Evolutionary conservation across 805 yeast species (phyloP).

Genomic region (Zygotorulaspora chibaensis): DNA sequence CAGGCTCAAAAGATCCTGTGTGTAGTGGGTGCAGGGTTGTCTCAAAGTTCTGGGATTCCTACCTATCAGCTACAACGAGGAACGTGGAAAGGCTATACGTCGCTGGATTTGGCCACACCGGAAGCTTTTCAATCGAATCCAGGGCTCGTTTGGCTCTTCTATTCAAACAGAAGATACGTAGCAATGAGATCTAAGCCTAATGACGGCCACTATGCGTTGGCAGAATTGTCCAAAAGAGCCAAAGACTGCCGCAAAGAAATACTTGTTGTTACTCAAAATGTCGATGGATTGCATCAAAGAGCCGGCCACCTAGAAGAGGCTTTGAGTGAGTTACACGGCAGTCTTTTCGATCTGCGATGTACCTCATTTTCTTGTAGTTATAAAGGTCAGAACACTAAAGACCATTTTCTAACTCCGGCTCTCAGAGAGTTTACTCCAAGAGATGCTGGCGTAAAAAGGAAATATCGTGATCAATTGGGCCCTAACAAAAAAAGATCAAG

Average conservation of each 20-base stretch:
- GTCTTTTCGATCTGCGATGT: constrained; percentile 66
- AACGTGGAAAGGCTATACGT: constrained; percentile 69
- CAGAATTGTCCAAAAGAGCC: constrained; percentile 49
- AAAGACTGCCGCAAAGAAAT: constrained; percentile 37
- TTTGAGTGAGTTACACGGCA: constrained; percentile 76
- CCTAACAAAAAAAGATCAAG: constrained; percentile 11
- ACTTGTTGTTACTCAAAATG: constrained; percentile 76
- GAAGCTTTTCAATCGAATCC: constrained; percentile 85
- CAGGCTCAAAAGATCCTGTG: constrained; percentile 51
- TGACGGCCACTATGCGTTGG: constrained; percentile 65
- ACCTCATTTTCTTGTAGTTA: constrained; percentile 71
- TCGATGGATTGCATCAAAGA: constrained; percentile 67
- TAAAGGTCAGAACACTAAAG: constrained; percentile 46
- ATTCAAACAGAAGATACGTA: constrained; percentile 59
- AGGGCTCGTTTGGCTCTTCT: constrained; percentile 86
- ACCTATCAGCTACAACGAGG: constrained; percentile 72
- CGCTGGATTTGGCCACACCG: constrained; percentile 85
- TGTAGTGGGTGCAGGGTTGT: constrained; percentile 78
- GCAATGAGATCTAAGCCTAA: constrained; percentile 72
- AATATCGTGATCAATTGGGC: constrained; percentile 8
- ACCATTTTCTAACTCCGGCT: constrained; percentile 57
- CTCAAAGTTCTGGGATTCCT: constrained; percentile 71
- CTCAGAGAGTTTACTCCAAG: constrained; percentile 36
- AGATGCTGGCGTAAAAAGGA: constrained; percentile 4
- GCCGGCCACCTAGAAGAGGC: constrained; percentile 53